phyloP scores from a whole-genome alignment of 73 alveolate species.

The Stentor roeselii region DNA sequence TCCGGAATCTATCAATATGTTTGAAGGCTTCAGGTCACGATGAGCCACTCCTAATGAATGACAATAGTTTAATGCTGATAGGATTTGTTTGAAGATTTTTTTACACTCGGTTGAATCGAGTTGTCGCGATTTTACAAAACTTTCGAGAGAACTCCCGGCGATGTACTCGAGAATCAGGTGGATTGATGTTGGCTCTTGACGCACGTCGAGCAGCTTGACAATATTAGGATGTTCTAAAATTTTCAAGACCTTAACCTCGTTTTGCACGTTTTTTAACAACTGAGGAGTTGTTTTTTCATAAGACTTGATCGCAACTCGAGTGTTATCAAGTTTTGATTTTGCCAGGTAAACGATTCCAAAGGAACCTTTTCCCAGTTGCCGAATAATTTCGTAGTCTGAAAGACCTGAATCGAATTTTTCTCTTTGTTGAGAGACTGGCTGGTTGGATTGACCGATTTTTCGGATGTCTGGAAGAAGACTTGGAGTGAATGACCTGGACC shows the following conservation, averaged over 20 bases:
- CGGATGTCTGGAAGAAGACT: background rate
- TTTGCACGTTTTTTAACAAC: constrained; percentile 33
- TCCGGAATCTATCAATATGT: constrained; percentile 42
- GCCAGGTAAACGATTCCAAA: background rate
- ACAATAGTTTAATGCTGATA: constrained; percentile 51
- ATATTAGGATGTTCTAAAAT: constrained; percentile 51
- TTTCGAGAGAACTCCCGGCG: constrained; percentile 53
- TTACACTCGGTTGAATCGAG: constrained; percentile 47
- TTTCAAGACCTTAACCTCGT: constrained; percentile 56
- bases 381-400: background rate
- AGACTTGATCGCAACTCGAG: background rate
- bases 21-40: constrained; percentile 51
- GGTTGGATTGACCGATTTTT: background rate
- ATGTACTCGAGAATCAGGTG: constrained; percentile 50
- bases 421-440: background rate
- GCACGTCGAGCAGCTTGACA: constrained; percentile 47
- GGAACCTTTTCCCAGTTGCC: background rate
- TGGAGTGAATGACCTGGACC: background rate
- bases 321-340: background rate
- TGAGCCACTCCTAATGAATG: constrained; percentile 53
- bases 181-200: constrained; percentile 44
- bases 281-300: background rate
- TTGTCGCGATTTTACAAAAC: constrained; percentile 46
- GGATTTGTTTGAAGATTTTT: constrained; percentile 42
- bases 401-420: background rate